Evolutionary conservation across 768 basidiomycete species (phyloP), one percentile per base, ranked within the genome.

Genomic region (Leccinum longicurvipes): DNA sequence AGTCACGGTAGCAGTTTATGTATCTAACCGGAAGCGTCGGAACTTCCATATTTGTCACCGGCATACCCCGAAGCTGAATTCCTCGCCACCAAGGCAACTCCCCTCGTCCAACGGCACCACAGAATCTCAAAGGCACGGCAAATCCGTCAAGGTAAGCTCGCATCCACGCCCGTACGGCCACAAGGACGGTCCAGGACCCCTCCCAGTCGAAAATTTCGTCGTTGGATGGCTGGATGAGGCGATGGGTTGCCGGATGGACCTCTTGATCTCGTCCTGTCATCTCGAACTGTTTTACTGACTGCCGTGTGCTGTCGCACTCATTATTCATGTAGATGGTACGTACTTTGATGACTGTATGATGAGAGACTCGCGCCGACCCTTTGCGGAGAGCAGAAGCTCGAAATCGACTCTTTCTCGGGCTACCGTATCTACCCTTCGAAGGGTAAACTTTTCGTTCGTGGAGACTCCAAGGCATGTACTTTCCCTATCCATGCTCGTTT

Each of bases 371-470:
- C 46, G 23, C 54, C 50, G 15, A 66, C 51, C 28, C 2, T 12
- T 39, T 36, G 39, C 27, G 48, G 70, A 68, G 66, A 66, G 58
- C 60, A 91, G 90, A 98, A 98, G 86, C 86, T 98, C 82, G 96
- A 98, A 79, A 90, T 93, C 79, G 97, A 98, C 82, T 87, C 88
- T 57, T 98, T 99, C 84, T 96, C 94, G 68, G 91, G 92, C 67
- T 93, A 81, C 85, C 88, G 89, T 70, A 95, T 99, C 82, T 99
- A 98, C 86, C 96, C 96, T 64, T 85, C 85, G 77, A 96, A 89
- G 89, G 96, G 95, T 73, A 91, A 90, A 72, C 84, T 93, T 66
- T 95, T 95, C 72, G 92, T 96, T 72, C 89, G 93, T 65, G 92
- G 91, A 65, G 93, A 96, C 84, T 90, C 87, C 79, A 98, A 97